phyloP scores from a whole-genome alignment of 768 basidiomycete genomes.

The Phylloporus scabripes region DNA sequence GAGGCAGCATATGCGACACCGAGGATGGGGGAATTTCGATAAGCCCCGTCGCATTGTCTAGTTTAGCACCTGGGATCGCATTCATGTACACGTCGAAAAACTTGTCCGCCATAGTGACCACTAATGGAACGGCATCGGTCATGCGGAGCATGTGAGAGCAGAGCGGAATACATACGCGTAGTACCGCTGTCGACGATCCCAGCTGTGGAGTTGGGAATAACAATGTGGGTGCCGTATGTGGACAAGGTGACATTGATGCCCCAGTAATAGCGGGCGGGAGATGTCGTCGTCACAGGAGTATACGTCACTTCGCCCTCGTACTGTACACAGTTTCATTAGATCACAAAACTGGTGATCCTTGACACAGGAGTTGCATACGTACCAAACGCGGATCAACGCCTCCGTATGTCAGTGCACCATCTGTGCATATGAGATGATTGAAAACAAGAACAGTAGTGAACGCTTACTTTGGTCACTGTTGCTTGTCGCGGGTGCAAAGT shows the following conservation, averaged over 20 bases:
- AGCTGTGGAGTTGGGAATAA: conserved; percentile 14
- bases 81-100: conserved; percentile 7
- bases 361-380: neutral
- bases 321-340: too few relatives aligned
- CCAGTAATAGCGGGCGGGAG: conserved; percentile 17
- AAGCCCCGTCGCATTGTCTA: conserved; percentile 3
- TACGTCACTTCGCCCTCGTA: conserved; percentile 20
- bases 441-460: neutral
- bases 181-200: conserved; percentile 28
- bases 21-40: conserved; percentile 12
- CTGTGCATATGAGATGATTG: neutral
- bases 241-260: conserved; percentile 18
- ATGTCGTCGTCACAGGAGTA: conserved; percentile 18
- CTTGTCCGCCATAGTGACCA: conserved; percentile 14
- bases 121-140: conserved; percentile 1
- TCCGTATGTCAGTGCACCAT: conserved; percentile 19
- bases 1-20: conserved; percentile 7
- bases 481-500: conserved; percentile 16
- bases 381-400: conserved; percentile 10
- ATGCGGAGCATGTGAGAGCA: neutral
- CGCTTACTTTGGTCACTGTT: conserved; percentile 10
- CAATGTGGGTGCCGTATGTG: conserved; percentile 6
- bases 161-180: conserved; percentile 11
- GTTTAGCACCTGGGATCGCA: conserved; percentile 12
- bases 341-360: neutral